A percentile compares a stretch with the other conserved stretches of the same genome.
Evolutionary conservation across 768 basidiomycete species (phyloP).

Genomic region (Mycena pura): DNA sequence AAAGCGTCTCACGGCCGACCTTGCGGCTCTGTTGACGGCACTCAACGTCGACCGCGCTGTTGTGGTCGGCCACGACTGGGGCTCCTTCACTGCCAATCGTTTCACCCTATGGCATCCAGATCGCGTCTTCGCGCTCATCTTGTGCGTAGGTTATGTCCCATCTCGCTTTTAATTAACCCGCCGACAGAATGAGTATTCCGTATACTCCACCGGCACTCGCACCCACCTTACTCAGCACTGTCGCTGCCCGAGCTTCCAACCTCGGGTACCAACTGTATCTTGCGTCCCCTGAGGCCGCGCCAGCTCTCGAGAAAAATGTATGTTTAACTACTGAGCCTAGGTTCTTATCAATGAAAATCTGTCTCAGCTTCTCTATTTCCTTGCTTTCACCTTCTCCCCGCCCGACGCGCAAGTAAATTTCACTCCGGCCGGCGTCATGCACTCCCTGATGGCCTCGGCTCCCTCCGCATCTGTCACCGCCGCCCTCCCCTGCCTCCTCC

Average conservation of each 20-base stretch:
- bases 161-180: background rate
- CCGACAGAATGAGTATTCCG: conserved; percentile 65
- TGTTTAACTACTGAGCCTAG: conserved; percentile 18
- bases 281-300: conserved; percentile 54
- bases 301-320: conserved; percentile 65
- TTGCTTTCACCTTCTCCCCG: conserved; percentile 36
- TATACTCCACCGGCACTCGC: conserved; percentile 63
- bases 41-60: conserved; percentile 62
- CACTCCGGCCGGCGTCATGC: conserved; percentile 1
- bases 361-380: conserved; percentile 47
- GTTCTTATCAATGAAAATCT: background rate
- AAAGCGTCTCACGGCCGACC: conserved; percentile 64
- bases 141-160: too few species aligned
- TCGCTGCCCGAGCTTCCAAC: conserved; percentile 59
- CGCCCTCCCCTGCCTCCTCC: background rate
- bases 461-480: background rate
- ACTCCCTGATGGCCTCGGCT: conserved; percentile 15
- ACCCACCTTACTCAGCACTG: conserved; percentile 57
- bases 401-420: background rate
- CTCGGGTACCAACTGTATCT: conserved; percentile 77
- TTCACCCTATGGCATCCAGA: conserved; percentile 79
- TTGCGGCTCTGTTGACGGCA: conserved; percentile 68
- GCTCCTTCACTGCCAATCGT: conserved; percentile 64
- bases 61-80: conserved; percentile 86
- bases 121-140: conserved; percentile 60